Evolutionary conservation across 2,329 filamentous ascomycete genomes (phyloP).

Genomic region (Neospermospora avenae): DNA sequence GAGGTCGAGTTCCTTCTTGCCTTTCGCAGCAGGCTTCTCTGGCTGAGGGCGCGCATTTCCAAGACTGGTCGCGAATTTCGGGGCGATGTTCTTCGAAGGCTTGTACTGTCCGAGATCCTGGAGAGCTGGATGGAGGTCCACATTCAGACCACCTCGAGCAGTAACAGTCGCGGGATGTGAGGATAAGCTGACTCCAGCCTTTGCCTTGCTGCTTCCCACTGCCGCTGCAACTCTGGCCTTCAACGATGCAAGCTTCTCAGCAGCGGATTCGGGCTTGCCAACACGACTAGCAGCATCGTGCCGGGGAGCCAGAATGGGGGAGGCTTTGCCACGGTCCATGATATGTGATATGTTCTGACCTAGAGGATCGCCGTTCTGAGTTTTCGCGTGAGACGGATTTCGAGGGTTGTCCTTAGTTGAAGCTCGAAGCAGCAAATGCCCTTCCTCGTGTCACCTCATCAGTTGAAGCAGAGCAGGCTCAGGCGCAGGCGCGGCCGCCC

Average conservation of each 20-base stretch:
- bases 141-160: slow-evolving; percentile 42
- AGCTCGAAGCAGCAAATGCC: too few species aligned
- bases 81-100: slow-evolving; percentile 37
- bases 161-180: slow-evolving; percentile 26
- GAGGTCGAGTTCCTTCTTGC: slow-evolving; percentile 51
- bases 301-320: slow-evolving; percentile 52
- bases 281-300: slow-evolving; percentile 53
- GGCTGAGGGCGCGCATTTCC: slow-evolving; percentile 39
- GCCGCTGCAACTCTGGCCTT: slow-evolving; percentile 78
- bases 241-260: slow-evolving; percentile 70
- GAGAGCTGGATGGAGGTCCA: slow-evolving; percentile 61
- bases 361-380: not conserved
- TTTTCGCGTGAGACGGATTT: not conserved
- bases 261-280: slow-evolving; percentile 53
- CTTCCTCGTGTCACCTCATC: too few species aligned
- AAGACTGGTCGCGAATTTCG: slow-evolving; percentile 40
- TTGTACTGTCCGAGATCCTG: slow-evolving; percentile 52
- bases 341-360: not conserved
- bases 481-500: not conserved
- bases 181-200: slow-evolving; percentile 42
- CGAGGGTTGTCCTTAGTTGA: not conserved
- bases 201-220: slow-evolving; percentile 52
- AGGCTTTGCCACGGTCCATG: slow-evolving; percentile 51
- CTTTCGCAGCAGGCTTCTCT: slow-evolving; percentile 41
- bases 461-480: too few species aligned